phyloP scores from a whole-genome alignment of 257 asterid genomes.

The Solanum lignicaule region DNA sequence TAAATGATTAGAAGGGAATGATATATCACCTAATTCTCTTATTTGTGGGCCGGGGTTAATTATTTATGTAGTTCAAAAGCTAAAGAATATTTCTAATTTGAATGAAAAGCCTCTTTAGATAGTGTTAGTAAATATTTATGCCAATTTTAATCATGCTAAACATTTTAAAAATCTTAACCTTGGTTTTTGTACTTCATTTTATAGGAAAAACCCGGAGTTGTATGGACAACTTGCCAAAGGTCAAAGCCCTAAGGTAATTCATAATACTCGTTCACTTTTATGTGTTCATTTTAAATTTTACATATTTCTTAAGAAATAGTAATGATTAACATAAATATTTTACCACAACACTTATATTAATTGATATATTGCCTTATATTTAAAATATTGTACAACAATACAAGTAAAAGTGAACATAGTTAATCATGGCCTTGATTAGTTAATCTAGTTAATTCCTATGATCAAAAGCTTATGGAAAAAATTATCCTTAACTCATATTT shows the following conservation, averaged over 20 bases:
- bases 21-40: background rate
- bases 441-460: background rate
- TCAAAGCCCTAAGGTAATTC: conserved; percentile 38
- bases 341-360: fast-evolving
- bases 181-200: background rate
- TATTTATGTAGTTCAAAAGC: background rate
- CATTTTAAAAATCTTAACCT: background rate
- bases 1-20: background rate
- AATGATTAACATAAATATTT: background rate
- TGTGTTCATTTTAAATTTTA: background rate
- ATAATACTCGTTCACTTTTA: background rate
- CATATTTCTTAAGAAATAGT: fast-evolving
- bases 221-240: conserved; percentile 29
- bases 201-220: conserved; percentile 29
- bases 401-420: background rate
- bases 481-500: background rate
- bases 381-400: background rate
- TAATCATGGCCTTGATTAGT: background rate
- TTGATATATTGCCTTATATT: no score
- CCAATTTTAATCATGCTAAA: background rate
- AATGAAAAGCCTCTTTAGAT: background rate
- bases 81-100: background rate
- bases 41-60: background rate
- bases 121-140: background rate
- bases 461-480: background rate